Base-by-base conservation (phyloP, 2,329 filamentous ascomycete species). In the Colletotrichum tabaci region DNA sequence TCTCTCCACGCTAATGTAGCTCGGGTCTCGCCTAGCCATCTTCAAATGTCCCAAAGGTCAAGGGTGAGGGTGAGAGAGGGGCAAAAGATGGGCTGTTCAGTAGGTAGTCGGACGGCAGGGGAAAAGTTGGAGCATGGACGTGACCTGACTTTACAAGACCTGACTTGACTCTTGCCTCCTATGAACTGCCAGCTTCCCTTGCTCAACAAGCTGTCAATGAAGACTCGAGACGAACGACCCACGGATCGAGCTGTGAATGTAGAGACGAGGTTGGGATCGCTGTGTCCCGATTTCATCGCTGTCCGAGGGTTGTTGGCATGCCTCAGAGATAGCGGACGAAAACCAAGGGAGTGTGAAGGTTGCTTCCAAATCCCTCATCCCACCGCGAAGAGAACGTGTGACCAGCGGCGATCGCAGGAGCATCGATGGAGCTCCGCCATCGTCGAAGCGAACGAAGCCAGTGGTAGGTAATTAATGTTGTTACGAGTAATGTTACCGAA, bases 1-100 rank as follows among this genome's bases (percentile, higher is more conserved):
- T 71, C 57, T 55, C 56, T 55, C 64, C 44, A 38, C 56, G 67
- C 64, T 71, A 62, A 57, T 21, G 56, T 44, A 66, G 50, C 35
- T 44, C 49, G 40, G 67, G 23, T 47, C 49, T 65, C n/a, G 40
- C 61, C 61, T 52, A 50, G 35, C 46, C 47, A 21, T 21, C 53
- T 53, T 55, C 15, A 53, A 35, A 21, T 6, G 23, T 65, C 18
- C 23, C 61, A 13, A 26, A 42, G 21, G 60, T 42, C 30, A 35
- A 35, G 30, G 30, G 30, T 35, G 30, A 35, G 30, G 30, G 30
- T 35, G 30, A 35, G 8, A 35, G 30, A 9, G 30, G 47, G 44
- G 60, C 30, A 26, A 23, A 23, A 46, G 23, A 60, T 60, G 56
- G 23, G 9, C 42, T 46, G 26, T 21, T 13, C 12, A 35, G 35